Conservation (phyloP, 352 stramenopile genomes). For the Pythium phragmitis region DNA sequence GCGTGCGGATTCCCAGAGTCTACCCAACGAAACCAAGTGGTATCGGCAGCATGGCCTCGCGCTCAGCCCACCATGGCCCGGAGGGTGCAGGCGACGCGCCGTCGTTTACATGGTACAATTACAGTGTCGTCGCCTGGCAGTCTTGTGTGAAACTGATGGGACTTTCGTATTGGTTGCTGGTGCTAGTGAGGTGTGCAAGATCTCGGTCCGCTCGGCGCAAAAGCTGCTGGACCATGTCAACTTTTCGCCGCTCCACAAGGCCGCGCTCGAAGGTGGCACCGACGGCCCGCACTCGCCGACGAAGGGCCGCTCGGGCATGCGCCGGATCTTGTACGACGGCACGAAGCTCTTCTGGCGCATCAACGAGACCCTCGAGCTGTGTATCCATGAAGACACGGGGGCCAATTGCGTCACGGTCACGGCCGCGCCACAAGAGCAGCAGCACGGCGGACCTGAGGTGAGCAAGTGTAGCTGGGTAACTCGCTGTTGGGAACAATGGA, state of each 20-base stretch:
- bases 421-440: slow-evolving; percentile 50
- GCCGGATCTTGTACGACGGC: slow-evolving; percentile 76
- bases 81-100: slow-evolving; percentile 34
- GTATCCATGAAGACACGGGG: slow-evolving; percentile 75
- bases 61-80: slow-evolving; percentile 13
- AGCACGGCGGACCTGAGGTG: slow-evolving; percentile 33
- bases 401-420: slow-evolving; percentile 70
- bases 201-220: slow-evolving; percentile 82
- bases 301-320: slow-evolving; percentile 34
- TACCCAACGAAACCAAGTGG: background rate
- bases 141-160: background rate
- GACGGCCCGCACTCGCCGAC: slow-evolving; percentile 23
- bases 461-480: background rate
- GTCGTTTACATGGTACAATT: slow-evolving; percentile 67
- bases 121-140: background rate
- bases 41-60: slow-evolving; percentile 20
- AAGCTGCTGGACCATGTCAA: slow-evolving; percentile 89
- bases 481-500: background rate
- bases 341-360: slow-evolving; percentile 88
- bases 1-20: background rate
- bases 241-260: slow-evolving; percentile 86
- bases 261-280: slow-evolving; percentile 53
- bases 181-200: slow-evolving; percentile 84
- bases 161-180: slow-evolving; percentile 11
- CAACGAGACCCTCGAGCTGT: slow-evolving; percentile 84